Evolutionary conservation across 2,329 filamentous ascomycete species (phyloP), one percentile per base, ranked within the genome.

Genomic region (Elsinoe arachidis): DNA sequence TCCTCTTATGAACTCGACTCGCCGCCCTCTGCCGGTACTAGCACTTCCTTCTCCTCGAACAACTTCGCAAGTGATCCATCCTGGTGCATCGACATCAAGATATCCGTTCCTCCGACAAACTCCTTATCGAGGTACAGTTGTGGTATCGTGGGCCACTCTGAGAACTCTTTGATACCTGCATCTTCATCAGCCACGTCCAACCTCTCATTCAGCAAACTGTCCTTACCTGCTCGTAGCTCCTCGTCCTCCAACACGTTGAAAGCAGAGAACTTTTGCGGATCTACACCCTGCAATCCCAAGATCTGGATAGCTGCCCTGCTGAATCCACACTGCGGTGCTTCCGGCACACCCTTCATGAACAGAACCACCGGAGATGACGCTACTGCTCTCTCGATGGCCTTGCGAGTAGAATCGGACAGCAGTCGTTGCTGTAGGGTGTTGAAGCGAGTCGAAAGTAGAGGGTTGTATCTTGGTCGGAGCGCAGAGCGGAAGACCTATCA

Each of bases 301-400:
- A 99, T 91, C 78, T 97, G 91, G 70, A 99, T 95, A 70, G 83
- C 90, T 56, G 92, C 92, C 66, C 91, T 84, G 59, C 92, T 97
- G 79, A 96, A 99, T 46, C 93, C 93, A 74, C 93, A 99, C 73
- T 96, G 91, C 17, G 93, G 93, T 60, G 84, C 89, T 76, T 96
- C 91, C 59, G 93, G 93, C 1, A 93, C 97, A 59, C 93, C 93
- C 78, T 99, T 99, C 93, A 99, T 99, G 79, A 99, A 99, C 58
- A 99, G 80, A 1, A 99, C 93, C 0, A 99, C 92, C 1, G 92
- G 92, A 0, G 91, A 87, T 0, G 90, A 91, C 21, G 76, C 79
- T 14, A 99, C 86, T 33, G 92, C 92, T 72, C 90, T 89, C 73
- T 96, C 89, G 67, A 99, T 99, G 23, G 91, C 90, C 38, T 83